phyloP scores from a whole-genome alignment of 768 basidiomycete species.

The Dioszegia hungarica region DNA sequence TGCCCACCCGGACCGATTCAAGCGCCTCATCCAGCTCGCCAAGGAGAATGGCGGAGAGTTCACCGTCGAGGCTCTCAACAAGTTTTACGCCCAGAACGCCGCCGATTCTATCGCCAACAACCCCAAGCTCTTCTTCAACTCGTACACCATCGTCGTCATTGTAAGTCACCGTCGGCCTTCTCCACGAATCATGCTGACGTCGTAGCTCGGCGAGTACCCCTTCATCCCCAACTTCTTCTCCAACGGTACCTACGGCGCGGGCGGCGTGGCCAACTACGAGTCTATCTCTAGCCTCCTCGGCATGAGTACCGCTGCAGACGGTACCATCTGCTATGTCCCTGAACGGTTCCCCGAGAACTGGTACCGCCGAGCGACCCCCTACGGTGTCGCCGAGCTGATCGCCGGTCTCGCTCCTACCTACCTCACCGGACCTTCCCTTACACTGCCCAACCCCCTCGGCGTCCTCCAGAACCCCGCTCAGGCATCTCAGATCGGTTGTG shows the following conservation, averaged over 20 bases:
- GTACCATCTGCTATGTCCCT: slow-evolving; percentile 14
- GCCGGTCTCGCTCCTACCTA: slow-evolving; percentile 10
- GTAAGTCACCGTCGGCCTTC: slow-evolving; percentile 7
- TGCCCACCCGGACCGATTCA: slow-evolving; percentile 15
- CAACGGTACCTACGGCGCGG: slow-evolving; percentile 5
- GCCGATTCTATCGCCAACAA: slow-evolving; percentile 13
- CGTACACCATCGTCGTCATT: slow-evolving; percentile 17
- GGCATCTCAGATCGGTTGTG: slow-evolving; percentile 10
- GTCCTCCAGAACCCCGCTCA: slow-evolving; percentile 12
- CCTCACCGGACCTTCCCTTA: slow-evolving; percentile 7
- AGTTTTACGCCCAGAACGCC: slow-evolving; percentile 12
- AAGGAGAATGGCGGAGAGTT: slow-evolving; percentile 16
- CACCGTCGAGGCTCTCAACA: slow-evolving; percentile 10
- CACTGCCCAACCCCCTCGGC: slow-evolving; percentile 10
- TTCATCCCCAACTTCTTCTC: slow-evolving; percentile 11
- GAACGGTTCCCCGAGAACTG: slow-evolving; percentile 22
- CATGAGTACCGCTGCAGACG: slow-evolving; percentile 5
- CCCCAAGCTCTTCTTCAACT: slow-evolving; percentile 12
- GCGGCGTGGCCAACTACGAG: slow-evolving; percentile 5
- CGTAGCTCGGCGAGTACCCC: slow-evolving; percentile 7
- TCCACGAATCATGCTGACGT: background rate
- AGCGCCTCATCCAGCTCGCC: slow-evolving; percentile 11
- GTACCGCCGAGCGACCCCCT: slow-evolving; percentile 14
- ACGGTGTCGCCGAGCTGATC: slow-evolving; percentile 4
- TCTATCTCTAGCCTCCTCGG: slow-evolving; percentile 7